A percentile compares a stretch with the other conserved stretches of the same genome.
These are phyloP conservation scores for Asterella californica DNA, from an alignment of 225 moss, liverwort and hornwort genomes.

Conservation along the genomic window DNA sequence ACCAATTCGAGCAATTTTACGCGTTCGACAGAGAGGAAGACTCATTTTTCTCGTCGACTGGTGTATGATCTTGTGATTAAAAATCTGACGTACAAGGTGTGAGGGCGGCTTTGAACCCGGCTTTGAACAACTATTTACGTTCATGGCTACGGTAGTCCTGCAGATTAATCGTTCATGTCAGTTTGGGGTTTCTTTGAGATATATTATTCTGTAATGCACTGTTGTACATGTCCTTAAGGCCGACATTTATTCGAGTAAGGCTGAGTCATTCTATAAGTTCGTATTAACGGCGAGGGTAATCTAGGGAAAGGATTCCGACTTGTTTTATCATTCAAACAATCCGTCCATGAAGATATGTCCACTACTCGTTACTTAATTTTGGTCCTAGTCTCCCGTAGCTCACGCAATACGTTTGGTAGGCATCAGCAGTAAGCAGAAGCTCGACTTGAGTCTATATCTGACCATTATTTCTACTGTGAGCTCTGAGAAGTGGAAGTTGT, in stretches of 20 bases:
- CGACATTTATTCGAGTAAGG: neutral
- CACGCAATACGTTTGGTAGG: neutral
- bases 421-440: neutral
- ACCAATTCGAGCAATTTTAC: neutral
- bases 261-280: no score
- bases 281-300: no score
- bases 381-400: no score
- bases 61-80: constrained; percentile 28
- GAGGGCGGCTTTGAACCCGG: neutral
- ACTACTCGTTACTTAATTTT: no score
- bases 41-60: constrained; percentile 11
- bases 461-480: neutral
- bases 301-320: no score
- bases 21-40: neutral
- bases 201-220: no score
- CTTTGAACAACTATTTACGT: neutral
- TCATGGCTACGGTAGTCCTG: neutral
- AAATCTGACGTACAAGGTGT: constrained; percentile 33
- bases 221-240: neutral
- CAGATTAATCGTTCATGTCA: neutral
- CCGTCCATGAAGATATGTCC: no score
- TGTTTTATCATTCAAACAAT: no score
- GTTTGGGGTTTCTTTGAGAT: neutral
- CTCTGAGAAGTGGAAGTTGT: neutral
- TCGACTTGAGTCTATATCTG: neutral